Conservation (phyloP, 371 early-diverging fungal genomes). For the Nematocida parisii region DNA sequence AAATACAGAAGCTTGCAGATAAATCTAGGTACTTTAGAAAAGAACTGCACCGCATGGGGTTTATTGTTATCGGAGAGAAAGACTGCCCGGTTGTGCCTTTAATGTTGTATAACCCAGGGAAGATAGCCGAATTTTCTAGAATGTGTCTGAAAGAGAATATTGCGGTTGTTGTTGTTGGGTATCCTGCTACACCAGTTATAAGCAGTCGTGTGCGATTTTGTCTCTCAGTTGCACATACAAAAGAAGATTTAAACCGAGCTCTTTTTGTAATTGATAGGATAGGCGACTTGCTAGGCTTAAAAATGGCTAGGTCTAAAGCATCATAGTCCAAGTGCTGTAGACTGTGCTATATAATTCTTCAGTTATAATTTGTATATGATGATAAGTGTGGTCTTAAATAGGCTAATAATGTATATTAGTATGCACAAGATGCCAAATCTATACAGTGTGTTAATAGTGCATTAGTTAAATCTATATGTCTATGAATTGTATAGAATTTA, state of each 20-base stretch:
- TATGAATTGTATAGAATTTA: no score
- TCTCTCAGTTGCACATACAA: constrained; percentile 84
- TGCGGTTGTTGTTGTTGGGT: constrained; percentile 94
- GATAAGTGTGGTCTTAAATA: no score
- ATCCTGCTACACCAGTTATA: constrained; percentile 94
- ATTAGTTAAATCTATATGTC: no score
- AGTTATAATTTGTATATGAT: background rate
- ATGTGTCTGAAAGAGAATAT: constrained; percentile 82
- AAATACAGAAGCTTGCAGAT: constrained; percentile 77
- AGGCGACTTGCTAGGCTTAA: constrained; percentile 67
- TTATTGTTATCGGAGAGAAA: constrained; percentile 84
- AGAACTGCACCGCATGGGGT: constrained; percentile 80
- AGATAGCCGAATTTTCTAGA: constrained; percentile 88
- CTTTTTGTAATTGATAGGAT: constrained; percentile 69
- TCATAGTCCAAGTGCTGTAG: background rate
- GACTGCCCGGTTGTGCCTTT: constrained; percentile 94
- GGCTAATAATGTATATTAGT: no score
- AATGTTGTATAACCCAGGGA: constrained; percentile 89
- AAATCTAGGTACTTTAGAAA: constrained; percentile 82
- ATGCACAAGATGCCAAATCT: no score
- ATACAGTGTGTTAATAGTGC: no score
- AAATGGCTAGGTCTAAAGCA: constrained; percentile 12
- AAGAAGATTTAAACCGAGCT: constrained; percentile 80
- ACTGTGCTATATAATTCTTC: background rate
- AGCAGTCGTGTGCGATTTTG: constrained; percentile 92